Evolutionary conservation across 306 rosid genomes (phyloP), one percentile per base, ranked within the genome.

Genomic region (Malus domestica): DNA sequence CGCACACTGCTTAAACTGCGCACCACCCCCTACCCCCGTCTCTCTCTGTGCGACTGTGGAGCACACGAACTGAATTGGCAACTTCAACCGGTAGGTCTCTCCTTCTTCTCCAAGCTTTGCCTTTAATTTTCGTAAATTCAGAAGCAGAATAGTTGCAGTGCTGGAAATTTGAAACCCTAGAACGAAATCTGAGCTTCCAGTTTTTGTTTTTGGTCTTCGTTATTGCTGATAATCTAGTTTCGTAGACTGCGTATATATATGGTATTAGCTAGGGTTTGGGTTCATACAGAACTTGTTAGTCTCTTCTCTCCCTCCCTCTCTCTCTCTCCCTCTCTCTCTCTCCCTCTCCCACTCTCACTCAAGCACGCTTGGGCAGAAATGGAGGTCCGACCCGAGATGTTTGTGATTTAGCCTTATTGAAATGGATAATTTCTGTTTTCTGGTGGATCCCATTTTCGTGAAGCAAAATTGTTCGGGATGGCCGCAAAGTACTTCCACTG

Each of bases 241-340:
- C 2, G 38, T 40, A 25, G 77, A 25, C 42, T 59, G 57, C 23
- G 1, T 33, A 5, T 33, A 5, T 59, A 40, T 64, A 15, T 27
- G 57, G 68, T 5, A 15, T 33, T 73, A 60, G 40, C 42, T 73
- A 73, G 77, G 77, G 77, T 73, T 73, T 60, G 57, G 10, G 58
- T 59, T 73, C 38, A 40, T 6, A 61, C 8, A 61, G 66, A 25
- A 61, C 35, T 61, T 14, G 32, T 25, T 58, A 33, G 35, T 33
- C 35, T 33, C 35, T 33, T 33, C 38, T 33, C 38, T 33, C 38
- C 1, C 35, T 32, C 35, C 5, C 35, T 4, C 27, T 2, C 27
- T 27, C 27, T 27, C 35, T 5, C 35, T 33, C 7, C 0, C 38
- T 33, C 38, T 5, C 38, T 5, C 38, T 5, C 35, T n/a, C 62